Base-by-base conservation (phyloP, 2,329 filamentous ascomycete genomes). In the Diaporthe citri region DNA sequence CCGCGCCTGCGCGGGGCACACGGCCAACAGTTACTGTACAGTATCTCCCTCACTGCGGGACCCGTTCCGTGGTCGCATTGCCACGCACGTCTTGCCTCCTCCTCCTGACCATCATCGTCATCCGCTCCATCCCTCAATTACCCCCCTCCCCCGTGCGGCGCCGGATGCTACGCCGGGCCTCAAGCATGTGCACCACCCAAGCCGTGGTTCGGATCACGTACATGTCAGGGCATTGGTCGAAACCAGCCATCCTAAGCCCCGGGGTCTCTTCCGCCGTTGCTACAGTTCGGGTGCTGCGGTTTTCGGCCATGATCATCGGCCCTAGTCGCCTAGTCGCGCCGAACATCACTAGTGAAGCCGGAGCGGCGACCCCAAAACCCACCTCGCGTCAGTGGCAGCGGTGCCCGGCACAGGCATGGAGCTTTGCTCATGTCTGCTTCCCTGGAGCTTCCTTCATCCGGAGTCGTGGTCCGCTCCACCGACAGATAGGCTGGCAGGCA, bases 281-380 rank as follows among this genome's bases (percentile, higher is more conserved):
- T 66, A 31, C 46, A 41, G 48, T 36, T 34, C 71, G 43, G 48
- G 17, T 56, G 57, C 25, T 66, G 51, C 48, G 51, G 48, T 66
- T 64, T 36, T n/a, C 46, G 48, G 59, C 25, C 48, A 73, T 67
- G 71, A 73, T 67, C 71, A 43, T 67, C 71, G 51, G 71, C 71
- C 71, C 71, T 67, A 73, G 60, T 39, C 5, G 48, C 71, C 71
- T 67, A 73, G 60, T 48, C 9, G 48, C 43, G 59, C 46, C 71
- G 71, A 55, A 67, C 57, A 41, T 57, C 41, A 46, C 59, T 46
- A 64, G 74, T 36, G 62, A 64, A 46, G 74, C 43, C 60, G 64
- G 70, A 41, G 34, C 62, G 22, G 71, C 59, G 25, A 39, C 56
- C n/a, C 36, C 43, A n/a, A 46, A 31, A n/a, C 39, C 67, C 67